Conservation (phyloP, 345 rosid species). For the Arabis hirsuta region DNA sequence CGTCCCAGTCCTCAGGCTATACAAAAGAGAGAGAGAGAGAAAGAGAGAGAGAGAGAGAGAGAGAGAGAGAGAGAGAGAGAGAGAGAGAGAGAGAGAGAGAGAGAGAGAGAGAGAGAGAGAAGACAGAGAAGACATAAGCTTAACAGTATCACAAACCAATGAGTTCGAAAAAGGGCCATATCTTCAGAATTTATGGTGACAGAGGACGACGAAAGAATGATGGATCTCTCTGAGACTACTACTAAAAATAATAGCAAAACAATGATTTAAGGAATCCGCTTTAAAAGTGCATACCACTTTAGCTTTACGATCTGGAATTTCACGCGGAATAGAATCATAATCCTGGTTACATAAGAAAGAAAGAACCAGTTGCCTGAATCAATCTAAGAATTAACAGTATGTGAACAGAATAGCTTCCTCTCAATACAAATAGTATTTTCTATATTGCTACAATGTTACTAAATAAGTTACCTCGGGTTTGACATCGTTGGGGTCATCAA, state of each 20-base stretch:
- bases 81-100: neutral
- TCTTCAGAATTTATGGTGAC: neutral
- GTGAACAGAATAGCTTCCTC: constrained; percentile 3
- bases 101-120: neutral
- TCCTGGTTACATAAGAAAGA: constrained; percentile 51
- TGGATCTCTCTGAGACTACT: constrained; percentile 17
- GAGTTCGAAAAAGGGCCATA: constrained; percentile 1
- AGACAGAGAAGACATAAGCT: constrained; percentile 28
- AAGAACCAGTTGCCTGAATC: constrained; percentile 17
- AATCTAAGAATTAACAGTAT: neutral
- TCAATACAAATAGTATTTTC: neutral
- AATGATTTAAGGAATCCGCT: neutral
- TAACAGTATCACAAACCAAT: constrained; percentile 27
- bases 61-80: neutral
- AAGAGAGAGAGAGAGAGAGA: constrained; percentile 3
- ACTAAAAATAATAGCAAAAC: constrained; percentile 8
- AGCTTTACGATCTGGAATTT: constrained; percentile 73
- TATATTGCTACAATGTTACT: constrained; percentile 26
- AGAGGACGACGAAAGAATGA: constrained; percentile 2
- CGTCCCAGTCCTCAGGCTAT: constrained; percentile 81
- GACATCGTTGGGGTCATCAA: constrained; percentile 76
- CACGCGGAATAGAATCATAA: constrained; percentile 60
- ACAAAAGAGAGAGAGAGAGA: constrained; percentile 2
- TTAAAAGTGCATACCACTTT: constrained; percentile 52
- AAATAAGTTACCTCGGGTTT: constrained; percentile 72